Percentiles rank a stretch among this genome's conserved stretches.
phyloP scores from a whole-genome alignment of 2,329 filamentous ascomycete genomes.

The Cladophialophora exuberans region DNA sequence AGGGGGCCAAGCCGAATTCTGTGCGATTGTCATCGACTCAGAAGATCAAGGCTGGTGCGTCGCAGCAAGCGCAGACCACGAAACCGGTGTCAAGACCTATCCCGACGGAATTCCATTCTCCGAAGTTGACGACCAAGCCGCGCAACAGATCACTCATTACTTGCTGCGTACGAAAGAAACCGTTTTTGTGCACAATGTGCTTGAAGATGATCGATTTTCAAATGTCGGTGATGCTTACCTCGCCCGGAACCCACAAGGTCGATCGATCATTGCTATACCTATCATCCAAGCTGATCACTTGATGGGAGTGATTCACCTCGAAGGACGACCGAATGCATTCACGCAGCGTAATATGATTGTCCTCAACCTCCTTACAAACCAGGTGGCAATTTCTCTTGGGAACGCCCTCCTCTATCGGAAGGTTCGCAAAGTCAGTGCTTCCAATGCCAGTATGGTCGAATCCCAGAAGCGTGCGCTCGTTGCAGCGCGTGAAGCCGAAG shows the following conservation, averaged over 20 bases:
- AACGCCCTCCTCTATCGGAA: conserved; percentile 66
- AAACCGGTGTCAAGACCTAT: conserved; percentile 58
- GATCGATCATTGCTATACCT: conserved; percentile 64
- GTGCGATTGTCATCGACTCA: conserved; percentile 64
- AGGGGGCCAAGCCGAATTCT: conserved; percentile 59
- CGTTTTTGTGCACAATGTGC: conserved; percentile 65
- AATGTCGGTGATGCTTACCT: conserved; percentile 63
- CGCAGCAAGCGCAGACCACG: conserved; percentile 62
- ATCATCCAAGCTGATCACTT: conserved; percentile 64
- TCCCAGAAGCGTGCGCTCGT: conserved; percentile 65
- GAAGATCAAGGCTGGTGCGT: conserved; percentile 63
- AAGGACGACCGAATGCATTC: conserved; percentile 66
- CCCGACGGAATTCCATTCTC: conserved; percentile 60
- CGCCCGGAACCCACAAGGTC: conserved; percentile 58
- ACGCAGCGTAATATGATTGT: conserved; percentile 61
- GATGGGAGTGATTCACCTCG: conserved; percentile 64
- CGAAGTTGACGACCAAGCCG: conserved; percentile 61
- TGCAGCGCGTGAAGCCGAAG: conserved; percentile 64
- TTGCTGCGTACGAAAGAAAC: conserved; percentile 64
- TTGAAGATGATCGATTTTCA: conserved; percentile 67
- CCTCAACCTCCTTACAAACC: conserved; percentile 63
- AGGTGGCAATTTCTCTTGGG: conserved; percentile 66
- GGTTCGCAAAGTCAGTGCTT: conserved; percentile 64
- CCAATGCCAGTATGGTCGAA: conserved; percentile 67
- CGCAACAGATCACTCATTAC: conserved; percentile 65